These are phyloP conservation scores for Talaromyces atroroseus DNA, from an alignment of 2,329 filamentous ascomycete species.

Conservation along the genomic window DNA sequence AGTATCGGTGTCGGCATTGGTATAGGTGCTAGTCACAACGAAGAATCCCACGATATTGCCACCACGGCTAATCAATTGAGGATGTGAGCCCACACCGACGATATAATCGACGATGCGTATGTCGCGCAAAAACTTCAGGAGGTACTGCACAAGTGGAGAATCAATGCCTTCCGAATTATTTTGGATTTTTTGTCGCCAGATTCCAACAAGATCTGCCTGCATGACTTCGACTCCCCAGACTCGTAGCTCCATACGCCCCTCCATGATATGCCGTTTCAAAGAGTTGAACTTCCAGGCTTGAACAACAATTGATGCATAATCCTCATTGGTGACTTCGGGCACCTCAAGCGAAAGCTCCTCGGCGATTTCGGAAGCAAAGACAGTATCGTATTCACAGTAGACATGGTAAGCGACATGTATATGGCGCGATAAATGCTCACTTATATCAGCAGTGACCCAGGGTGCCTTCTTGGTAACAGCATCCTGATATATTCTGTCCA, in stretches of 20 bases:
- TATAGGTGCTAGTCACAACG: slow-evolving; percentile 70
- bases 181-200: slow-evolving; percentile 59
- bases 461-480: slow-evolving; percentile 38
- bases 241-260: slow-evolving; percentile 84
- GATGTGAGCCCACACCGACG: slow-evolving; percentile 83
- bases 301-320: slow-evolving; percentile 32
- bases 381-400: slow-evolving; percentile 25
- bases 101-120: slow-evolving; percentile 79
- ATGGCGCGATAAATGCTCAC: slow-evolving; percentile 30
- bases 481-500: slow-evolving; percentile 34
- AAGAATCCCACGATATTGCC: slow-evolving; percentile 83
- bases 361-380: slow-evolving; percentile 30
- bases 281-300: slow-evolving; percentile 64
- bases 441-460: slow-evolving; percentile 40
- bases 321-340: slow-evolving; percentile 22
- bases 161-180: slow-evolving; percentile 34
- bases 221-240: slow-evolving; percentile 72
- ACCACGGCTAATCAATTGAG: slow-evolving; percentile 76
- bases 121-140: slow-evolving; percentile 63
- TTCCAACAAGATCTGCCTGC: slow-evolving; percentile 61
- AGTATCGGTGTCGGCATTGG: slow-evolving; percentile 64
- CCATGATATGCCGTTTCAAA: slow-evolving; percentile 67
- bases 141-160: slow-evolving; percentile 57
- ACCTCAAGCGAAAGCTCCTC: slow-evolving; percentile 31
- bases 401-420: slow-evolving; percentile 28